Conservation (phyloP, 2,329 filamentous ascomycete genomes). For the Botrytis fragariae region DNA sequence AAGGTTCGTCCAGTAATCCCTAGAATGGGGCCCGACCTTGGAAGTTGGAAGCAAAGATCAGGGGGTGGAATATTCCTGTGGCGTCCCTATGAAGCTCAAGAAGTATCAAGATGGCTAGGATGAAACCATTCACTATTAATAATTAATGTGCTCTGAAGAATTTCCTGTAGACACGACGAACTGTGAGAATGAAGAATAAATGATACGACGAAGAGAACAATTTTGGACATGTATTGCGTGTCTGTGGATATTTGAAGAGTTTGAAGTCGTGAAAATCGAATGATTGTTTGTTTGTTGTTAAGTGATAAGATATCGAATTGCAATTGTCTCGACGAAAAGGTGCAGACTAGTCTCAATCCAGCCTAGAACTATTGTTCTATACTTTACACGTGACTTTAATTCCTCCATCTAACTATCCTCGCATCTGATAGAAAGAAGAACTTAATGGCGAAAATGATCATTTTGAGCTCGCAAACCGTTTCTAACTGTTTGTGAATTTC, state of each 20-base stretch:
- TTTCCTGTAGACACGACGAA: not conserved
- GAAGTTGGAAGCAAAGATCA: not conserved
- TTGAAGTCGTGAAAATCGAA: not conserved
- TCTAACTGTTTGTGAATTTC: not conserved
- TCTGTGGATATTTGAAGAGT: not conserved
- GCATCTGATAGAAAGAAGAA: not conserved
- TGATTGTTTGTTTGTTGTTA: not conserved
- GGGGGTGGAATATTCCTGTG: not conserved
- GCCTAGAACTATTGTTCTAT: not conserved
- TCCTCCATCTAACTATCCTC: not conserved
- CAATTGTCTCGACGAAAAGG: not conserved
- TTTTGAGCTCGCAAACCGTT: not conserved
- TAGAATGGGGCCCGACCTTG: not conserved
- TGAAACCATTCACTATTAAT: slow-evolving; percentile 14
- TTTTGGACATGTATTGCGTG: not conserved
- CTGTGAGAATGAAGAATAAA: not conserved
- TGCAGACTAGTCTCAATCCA: not conserved
- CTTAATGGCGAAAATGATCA: not conserved
- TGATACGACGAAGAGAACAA: not conserved
- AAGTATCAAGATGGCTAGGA: slow-evolving; percentile 15
- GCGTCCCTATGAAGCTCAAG: slow-evolving; percentile 13
- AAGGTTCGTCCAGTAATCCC: slow-evolving; percentile 14
- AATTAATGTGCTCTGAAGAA: not conserved
- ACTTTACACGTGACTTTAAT: not conserved
- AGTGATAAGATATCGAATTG: not conserved